Evolutionary conservation across 1,139 yeast genomes (phyloP), one percentile per base, ranked within the genome.

Genomic region (Geotrichum australiense): DNA sequence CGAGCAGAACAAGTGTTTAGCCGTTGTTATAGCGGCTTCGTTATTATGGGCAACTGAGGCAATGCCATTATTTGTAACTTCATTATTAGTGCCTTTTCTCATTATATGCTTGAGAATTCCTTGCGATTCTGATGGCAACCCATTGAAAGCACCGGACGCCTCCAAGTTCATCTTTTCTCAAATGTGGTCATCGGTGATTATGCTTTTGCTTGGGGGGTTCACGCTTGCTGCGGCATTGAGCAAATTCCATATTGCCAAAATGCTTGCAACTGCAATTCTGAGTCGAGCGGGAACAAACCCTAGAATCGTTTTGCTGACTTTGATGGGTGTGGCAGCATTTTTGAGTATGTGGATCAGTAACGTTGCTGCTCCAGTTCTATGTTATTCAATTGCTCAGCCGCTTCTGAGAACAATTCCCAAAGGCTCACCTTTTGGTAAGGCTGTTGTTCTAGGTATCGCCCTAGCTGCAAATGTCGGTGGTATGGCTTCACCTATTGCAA

Each of bases 341-440:
- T 76, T 84, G 38, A 79, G 94, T 10, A 89, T 91, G 87, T 89
- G 96, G 94, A 91, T 89, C 39, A 82, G 94, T 15, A 89, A 89
- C 58, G 96, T 89, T 33, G 97, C 97, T 1, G 91, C 96, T 0
- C 97, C 97, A 0, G 96, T 89, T 2, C 70, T 89, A 46, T 83
- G 94, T 63, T 86, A 74, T 58, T 85, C 96, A 2, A 81, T 89
- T 51, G 81, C 91, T 46, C 95, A 86, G 60, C 96, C 96, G 0
- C 69, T 89, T 31, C 68, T 89, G 53, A 73, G 94, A 53, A 82
- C 93, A 0, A 64, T 87, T 33, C 94, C 95, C 15, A 77, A 83
- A 35, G 78, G 78, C 4, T 80, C 89, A 8, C 74, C 77, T 4
- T 85, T 85, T 57, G 84, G 87, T 8, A 80, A 84, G 58, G 89